Evolutionary conservation across 179 eudicot genomes (phyloP), one percentile per base, ranked within the genome.

Genomic region (Pouteria campechiana): DNA sequence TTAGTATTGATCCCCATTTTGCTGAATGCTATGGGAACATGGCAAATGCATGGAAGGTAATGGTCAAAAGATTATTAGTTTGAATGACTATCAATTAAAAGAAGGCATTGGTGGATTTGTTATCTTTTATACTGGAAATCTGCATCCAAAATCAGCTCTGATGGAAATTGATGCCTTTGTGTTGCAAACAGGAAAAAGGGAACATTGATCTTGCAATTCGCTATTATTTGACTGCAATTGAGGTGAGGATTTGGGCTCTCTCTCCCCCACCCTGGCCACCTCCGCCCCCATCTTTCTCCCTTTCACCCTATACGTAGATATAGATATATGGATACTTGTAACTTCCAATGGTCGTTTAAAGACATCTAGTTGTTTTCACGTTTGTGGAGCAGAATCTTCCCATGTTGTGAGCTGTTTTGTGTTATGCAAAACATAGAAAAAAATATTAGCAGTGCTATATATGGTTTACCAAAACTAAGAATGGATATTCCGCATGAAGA

Each of bases 31-130:
- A 85, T 55, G 97, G 97, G 31, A 89, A 89, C 64, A 72, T 89
- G 93, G 97, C 89, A 32, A 89, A 89, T 70, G 97, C 97, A 43
- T 85, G 79, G 90, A 86, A 90, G 98, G 98, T 90, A 69, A 40
- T 35, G 39, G 33, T 15, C 16, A 13, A 25, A 12, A 36, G 10
- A 35, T 41, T 50, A 31, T 14, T 13, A 16, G 25, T 21, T 25
- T 17, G 16, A 13, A 34, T n/a, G 14, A 5, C 32, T 25, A 3
- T 55, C 9, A 15, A 25, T 3, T 7, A 7, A 5, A 39, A 18
- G 28, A 32, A 17, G 29, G 30, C 21, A 38, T 21, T 16, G n/a
- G n/a, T 6, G 18, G 12, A 12, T 44, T 25, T 35, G 2, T 14
- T 17, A 3, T 15, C 2, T 22, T 3, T 15, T 11, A 12, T 6